Evolutionary conservation across 371 early-diverging fungal genomes (phyloP).

Genomic region (Saksenaea oblongispora): DNA sequence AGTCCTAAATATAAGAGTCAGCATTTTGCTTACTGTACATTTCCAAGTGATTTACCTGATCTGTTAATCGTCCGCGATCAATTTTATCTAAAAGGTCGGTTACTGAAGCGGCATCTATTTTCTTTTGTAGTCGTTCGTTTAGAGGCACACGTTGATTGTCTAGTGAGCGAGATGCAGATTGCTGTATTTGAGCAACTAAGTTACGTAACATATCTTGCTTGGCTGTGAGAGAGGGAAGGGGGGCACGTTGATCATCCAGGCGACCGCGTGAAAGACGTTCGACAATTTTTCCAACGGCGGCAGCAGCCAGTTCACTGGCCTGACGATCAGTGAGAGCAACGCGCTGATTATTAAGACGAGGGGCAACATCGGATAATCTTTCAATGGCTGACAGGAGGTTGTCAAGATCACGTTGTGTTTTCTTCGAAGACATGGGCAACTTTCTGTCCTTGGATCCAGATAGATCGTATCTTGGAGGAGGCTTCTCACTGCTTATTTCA

Average conservation of each 20-base stretch:
- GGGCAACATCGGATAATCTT: slow-evolving; percentile 42
- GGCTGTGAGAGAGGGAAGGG: slow-evolving; percentile 11
- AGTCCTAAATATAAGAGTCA: slow-evolving; percentile 35
- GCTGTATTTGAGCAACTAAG: slow-evolving; percentile 28
- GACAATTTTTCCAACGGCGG: slow-evolving; percentile 28
- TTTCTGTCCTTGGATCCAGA: neutral
- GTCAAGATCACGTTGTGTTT: slow-evolving; percentile 45
- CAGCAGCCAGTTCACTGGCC: slow-evolving; percentile 35
- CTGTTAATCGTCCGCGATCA: slow-evolving; percentile 27
- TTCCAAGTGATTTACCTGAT: slow-evolving; percentile 30
- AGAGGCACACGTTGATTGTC: slow-evolving; percentile 33
- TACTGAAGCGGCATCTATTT: slow-evolving; percentile 26
- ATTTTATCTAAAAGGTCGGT: slow-evolving; percentile 17
- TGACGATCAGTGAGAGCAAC: slow-evolving; percentile 46
- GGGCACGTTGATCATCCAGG: slow-evolving; percentile 36
- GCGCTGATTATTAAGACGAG: slow-evolving; percentile 54
- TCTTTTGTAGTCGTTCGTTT: slow-evolving; percentile 12
- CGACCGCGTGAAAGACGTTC: slow-evolving; percentile 37
- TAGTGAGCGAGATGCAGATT: slow-evolving; percentile 32
- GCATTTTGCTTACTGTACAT: neutral
- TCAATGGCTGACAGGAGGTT: slow-evolving; percentile 55
- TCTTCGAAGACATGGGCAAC: neutral
- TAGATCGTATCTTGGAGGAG: neutral
- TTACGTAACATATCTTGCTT: slow-evolving; percentile 13
- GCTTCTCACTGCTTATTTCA: neutral